Base-by-base conservation (phyloP, 2,329 filamentous ascomycete species). In the Colletotrichum sp. region DNA sequence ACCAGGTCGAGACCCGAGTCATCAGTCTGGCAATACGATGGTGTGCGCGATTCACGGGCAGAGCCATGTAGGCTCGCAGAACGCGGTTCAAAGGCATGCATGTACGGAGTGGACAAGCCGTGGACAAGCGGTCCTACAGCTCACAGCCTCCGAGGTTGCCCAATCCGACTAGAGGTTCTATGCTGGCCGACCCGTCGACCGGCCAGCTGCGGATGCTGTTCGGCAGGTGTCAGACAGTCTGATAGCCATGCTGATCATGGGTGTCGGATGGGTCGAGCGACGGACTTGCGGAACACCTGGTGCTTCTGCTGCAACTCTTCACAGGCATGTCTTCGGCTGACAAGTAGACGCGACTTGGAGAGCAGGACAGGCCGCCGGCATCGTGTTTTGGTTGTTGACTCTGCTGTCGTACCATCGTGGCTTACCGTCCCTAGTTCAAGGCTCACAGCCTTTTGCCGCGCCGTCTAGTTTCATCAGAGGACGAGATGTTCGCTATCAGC, bases 201-300 rank as follows among this genome's bases (percentile, higher is more conserved):
- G 52, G 43, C 52, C 32, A 43, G 32, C 9, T 48, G 24, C 34
- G 24, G 34, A n/a, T 55, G 39, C 36, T 52, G 34, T 21, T 63
- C 57, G 36, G 68, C 68, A 70, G 68, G 68, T 70, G 57, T 70
- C 68, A 70, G 68, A 63, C 39, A 70, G 36, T n/a, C 52, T 68
- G 57, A 43, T 52, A 55, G 36, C 12, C 18, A 24, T 30, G 57
- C 36, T 14, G 63, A 36, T 64, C 61, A 64, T 48, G 52, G 30
- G 32, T 28, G 36, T 21, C 52, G 69, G 34, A 30, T 65, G 63
- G 71, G 26, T 52, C 43, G 26, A 60, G 39, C 14, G 61, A 36
- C 18, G 61, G 68, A 61, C 57, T 36, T 72, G 63, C 67, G n/a
- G n/a, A 30, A 72, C 69, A 12, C n/a, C 55, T 34, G 48, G 32